These are phyloP conservation scores for Lactarius pseudohatsudake DNA, from an alignment of 768 basidiomycete species.

Conservation along the genomic window DNA sequence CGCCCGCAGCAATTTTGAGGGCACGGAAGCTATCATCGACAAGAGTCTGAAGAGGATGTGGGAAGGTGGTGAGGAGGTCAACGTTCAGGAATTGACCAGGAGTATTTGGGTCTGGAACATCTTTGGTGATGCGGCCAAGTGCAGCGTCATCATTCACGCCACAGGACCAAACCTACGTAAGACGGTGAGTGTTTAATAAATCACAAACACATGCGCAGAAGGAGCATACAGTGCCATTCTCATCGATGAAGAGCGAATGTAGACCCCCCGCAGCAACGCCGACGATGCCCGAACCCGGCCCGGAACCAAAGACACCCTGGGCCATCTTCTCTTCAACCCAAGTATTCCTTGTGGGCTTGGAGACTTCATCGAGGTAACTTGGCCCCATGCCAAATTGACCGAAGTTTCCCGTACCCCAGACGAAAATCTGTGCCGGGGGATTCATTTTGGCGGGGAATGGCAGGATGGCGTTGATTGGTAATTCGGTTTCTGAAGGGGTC, in stretches of 20 bases:
- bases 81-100: conserved; percentile 57
- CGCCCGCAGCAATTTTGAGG: conserved; percentile 79
- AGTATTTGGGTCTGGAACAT: conserved; percentile 57
- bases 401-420: conserved; percentile 91
- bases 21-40: conserved; percentile 82
- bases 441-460: conserved; percentile 52
- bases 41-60: conserved; percentile 66
- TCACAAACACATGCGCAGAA: background rate
- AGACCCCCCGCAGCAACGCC: conserved; percentile 80
- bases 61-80: conserved; percentile 51
- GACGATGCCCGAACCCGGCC: conserved; percentile 74
- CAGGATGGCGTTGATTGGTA: conserved; percentile 58
- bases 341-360: conserved; percentile 70
- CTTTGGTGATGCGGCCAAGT: conserved; percentile 72
- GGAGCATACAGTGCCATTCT: conserved; percentile 78
- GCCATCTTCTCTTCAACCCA: conserved; percentile 78
- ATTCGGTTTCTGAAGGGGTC: conserved; percentile 19
- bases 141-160: conserved; percentile 89
- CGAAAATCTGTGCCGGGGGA: conserved; percentile 74
- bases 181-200: background rate
- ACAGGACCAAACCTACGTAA: conserved; percentile 72
- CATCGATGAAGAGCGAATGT: conserved; percentile 87
- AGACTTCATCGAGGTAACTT: conserved; percentile 65
- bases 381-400: conserved; percentile 94
- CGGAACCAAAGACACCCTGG: conserved; percentile 66